Evolutionary conservation across 2,329 filamentous ascomycete species (phyloP), one percentile per base, ranked within the genome.

Genomic region (Alternaria gansuensis): DNA sequence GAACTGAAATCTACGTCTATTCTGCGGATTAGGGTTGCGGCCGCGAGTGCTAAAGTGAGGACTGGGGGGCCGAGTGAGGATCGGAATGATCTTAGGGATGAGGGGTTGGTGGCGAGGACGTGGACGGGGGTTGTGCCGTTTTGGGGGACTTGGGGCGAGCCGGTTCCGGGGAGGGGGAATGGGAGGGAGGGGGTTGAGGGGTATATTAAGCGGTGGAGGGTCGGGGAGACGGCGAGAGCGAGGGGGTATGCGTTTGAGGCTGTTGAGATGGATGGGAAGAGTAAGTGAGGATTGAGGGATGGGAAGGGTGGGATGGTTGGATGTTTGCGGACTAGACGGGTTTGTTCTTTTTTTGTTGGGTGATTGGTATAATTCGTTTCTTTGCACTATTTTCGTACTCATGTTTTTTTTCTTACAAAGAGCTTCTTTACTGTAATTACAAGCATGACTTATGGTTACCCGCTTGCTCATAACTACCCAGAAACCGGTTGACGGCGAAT

Each of bases 141-240:
- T 37, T 78, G 73, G 71, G 62, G 65, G 13, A 61, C 65, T 34
- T 77, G 72, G 71, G 75, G 75, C 5, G 70, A 74, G 63, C 71
- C 74, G 21, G 64, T 76, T 5, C 29, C 55, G 0, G 72, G 66
- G 4, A 57, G 59, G 58, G 64, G 71, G 63, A 81, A 89, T 3
- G 75, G 79, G 31, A 72, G 82, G 10, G 73, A 78, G 29, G 74
- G 82, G 8, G 78, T 90, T 17, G 90, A 91, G 8, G 81, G 77
- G 60, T 87, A 93, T 77, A 78, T 94, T 53, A 77, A 70, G 49
- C 78, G 78, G 51, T 76, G 72, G 72, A 68, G 71, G 63, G 34
- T 68, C 8, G 49, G 21, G 48, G 70, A 73, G 62, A 76, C 69
- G 54, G 8, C 2, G n/a, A 64, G 52, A 56, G 72, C 59, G 36